These are phyloP conservation scores for Argentina anserina DNA, from an alignment of 306 rosid genomes.

Conservation along the genomic window DNA sequence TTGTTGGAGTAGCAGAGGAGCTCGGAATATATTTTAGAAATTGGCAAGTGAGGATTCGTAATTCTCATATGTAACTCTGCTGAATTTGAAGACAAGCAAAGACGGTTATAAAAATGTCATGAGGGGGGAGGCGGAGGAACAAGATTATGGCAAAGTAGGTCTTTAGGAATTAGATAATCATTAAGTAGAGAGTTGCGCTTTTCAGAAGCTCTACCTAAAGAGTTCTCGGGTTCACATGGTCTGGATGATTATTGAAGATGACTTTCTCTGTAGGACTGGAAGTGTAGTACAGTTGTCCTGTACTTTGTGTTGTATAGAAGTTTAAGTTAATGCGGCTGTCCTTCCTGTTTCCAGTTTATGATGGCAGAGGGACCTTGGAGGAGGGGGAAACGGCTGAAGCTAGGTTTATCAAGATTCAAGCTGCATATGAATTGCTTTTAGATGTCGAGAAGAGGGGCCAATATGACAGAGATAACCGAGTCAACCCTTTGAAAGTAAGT, in stretches of 20 bases:
- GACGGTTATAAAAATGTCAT: background rate
- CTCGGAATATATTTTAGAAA: background rate
- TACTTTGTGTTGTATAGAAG: background rate
- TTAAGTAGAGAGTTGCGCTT: background rate
- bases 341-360: conserved; percentile 46
- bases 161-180: background rate
- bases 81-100: background rate
- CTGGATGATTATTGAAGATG: background rate
- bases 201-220: background rate
- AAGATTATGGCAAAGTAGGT: background rate
- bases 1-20: background rate
- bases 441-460: conserved; percentile 60
- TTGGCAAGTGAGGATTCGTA: background rate
- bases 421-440: conserved; percentile 85
- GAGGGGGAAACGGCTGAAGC: conserved; percentile 96
- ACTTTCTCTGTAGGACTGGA: background rate
- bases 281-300: background rate
- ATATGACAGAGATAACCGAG: conserved; percentile 79
- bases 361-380: conserved; percentile 88
- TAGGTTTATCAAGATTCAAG: conserved; percentile 94
- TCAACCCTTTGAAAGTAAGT: conserved; percentile 87
- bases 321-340: conserved; percentile 14
- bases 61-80: background rate
- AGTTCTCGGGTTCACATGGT: background rate
- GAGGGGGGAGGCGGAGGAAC: background rate